A percentile compares a stretch with the other conserved stretches of the same genome.
These are phyloP conservation scores for Hypomyces perniciosus DNA, from an alignment of 2,329 filamentous ascomycete species.

Conservation along the genomic window DNA sequence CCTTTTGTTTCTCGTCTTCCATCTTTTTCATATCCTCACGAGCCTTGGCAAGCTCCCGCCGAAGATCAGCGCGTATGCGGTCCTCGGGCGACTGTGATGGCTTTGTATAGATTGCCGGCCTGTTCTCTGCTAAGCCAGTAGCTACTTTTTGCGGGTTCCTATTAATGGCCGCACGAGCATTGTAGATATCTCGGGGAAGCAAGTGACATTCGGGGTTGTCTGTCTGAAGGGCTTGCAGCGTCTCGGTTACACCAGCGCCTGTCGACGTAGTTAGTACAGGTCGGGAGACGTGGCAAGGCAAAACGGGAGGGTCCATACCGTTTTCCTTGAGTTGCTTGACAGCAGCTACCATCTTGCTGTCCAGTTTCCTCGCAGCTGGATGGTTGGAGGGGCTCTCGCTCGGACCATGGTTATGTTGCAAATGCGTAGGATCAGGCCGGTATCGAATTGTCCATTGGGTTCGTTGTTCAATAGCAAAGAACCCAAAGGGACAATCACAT, in stretches of 20 bases:
- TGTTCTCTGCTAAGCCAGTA: constrained; percentile 52
- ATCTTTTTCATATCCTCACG: constrained; percentile 51
- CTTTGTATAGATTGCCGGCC: constrained; percentile 61
- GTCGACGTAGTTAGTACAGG: constrained; percentile 11
- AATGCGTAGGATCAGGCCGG: constrained; percentile 51
- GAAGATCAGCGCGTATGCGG: constrained; percentile 55
- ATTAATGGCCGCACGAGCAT: constrained; percentile 60
- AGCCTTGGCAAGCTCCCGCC: constrained; percentile 53
- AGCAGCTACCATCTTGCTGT: constrained; percentile 62
- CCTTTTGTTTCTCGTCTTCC: constrained; percentile 50
- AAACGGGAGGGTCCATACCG: constrained; percentile 33
- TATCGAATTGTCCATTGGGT: constrained; percentile 63
- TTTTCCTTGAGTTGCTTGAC: constrained; percentile 61
- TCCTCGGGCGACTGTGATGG: constrained; percentile 58
- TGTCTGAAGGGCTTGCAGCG: constrained; percentile 58
- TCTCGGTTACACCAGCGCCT: constrained; percentile 61
- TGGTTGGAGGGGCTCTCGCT: constrained; percentile 63
- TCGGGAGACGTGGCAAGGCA: too few relatives aligned
- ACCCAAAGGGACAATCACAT: constrained; percentile 63
- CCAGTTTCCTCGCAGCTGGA: constrained; percentile 58
- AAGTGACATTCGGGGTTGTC: constrained; percentile 59
- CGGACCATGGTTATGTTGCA: constrained; percentile 59
- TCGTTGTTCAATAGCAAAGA: constrained; percentile 62
- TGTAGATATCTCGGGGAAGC: constrained; percentile 61
- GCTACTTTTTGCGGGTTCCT: constrained; percentile 59